A percentile compares a stretch with the other conserved stretches of the same genome.
Evolutionary conservation across 495 filamentous ascomycete species (phyloP).

Genomic region (Friedmanniomyces simplex): DNA sequence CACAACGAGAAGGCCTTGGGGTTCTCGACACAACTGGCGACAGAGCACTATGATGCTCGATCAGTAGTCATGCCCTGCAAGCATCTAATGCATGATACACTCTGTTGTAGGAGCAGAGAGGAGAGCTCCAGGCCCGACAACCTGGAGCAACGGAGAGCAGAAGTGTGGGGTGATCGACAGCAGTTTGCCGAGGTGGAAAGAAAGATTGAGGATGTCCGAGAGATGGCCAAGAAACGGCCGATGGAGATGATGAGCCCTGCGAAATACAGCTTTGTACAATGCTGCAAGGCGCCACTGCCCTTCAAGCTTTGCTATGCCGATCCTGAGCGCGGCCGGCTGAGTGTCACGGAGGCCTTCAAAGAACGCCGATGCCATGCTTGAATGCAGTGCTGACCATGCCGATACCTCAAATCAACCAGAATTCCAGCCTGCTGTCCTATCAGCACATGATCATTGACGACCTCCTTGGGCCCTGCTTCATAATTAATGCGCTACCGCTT

Average conservation of each 20-base stretch:
- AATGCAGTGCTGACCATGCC: no score
- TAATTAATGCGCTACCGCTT: not conserved
- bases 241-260: no score
- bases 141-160: not conserved
- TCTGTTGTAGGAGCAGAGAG: not conserved
- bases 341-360: no score
- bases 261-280: no score
- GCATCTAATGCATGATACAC: no score
- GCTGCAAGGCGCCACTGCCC: not conserved
- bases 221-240: not conserved
- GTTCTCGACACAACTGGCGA: not conserved
- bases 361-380: not conserved
- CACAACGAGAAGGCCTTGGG: not conserved
- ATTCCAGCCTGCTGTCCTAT: not conserved
- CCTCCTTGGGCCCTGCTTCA: no score
- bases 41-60: no score
- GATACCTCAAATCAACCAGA: not conserved
- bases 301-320: not conserved
- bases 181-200: not conserved
- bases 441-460: not conserved
- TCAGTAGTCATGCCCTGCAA: no score
- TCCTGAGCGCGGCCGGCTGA: not conserved
- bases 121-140: not conserved
- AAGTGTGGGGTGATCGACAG: not conserved
- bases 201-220: not conserved